Evolutionary conservation across 2,329 filamentous ascomycete genomes (phyloP).

Genomic region (Botrytis deweyae): DNA sequence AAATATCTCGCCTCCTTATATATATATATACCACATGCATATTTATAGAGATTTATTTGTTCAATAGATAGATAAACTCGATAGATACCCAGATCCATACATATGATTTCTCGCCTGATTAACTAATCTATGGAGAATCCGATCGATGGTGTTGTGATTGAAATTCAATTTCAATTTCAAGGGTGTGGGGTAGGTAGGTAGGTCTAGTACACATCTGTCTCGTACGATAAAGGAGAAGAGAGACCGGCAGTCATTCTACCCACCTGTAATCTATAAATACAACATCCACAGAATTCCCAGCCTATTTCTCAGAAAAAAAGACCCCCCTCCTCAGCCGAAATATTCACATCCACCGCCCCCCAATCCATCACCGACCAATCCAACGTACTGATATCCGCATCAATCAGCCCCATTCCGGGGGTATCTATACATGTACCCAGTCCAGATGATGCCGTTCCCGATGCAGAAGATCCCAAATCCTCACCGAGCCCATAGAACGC

Average conservation of each 20-base stretch:
- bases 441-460: background rate
- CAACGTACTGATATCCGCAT: slow-evolving; percentile 33
- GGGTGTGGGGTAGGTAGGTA: background rate
- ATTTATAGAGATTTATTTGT: no score
- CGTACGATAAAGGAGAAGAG: background rate
- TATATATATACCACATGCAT: no score
- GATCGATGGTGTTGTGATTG: no score
- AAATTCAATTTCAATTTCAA: background rate
- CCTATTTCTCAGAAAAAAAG: background rate
- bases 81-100: no score
- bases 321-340: background rate
- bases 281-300: background rate
- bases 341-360: slow-evolving; percentile 22
- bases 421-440: slow-evolving; percentile 24
- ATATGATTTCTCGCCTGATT: no score
- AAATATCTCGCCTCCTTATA: no score
- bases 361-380: slow-evolving; percentile 38
- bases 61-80: no score
- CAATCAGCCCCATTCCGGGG: slow-evolving; percentile 25
- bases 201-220: background rate
- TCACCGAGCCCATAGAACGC: slow-evolving; percentile 23
- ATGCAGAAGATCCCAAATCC: slow-evolving; percentile 20
- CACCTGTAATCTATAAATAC: background rate
- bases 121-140: no score
- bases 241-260: background rate